A percentile compares a stretch with the other conserved stretches of the same genome.
phyloP scores from a whole-genome alignment of 495 filamentous ascomycete genomes.

The Neurospora sp. region DNA sequence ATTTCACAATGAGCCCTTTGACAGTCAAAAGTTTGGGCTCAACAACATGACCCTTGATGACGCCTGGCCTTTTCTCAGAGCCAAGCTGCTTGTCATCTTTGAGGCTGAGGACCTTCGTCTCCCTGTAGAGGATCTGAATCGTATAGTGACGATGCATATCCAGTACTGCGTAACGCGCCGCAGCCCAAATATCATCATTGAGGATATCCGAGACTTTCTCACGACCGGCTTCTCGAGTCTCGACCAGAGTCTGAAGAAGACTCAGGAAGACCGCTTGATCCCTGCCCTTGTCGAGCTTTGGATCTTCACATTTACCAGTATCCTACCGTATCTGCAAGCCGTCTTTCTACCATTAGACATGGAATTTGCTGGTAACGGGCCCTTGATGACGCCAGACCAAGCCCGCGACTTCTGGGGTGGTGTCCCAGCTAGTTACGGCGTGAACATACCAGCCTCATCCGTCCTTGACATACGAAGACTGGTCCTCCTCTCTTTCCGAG shows the following conservation, averaged over 20 bases:
- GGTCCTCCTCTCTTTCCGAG: conserved; percentile 81
- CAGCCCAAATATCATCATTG: conserved; percentile 56
- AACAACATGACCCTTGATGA: conserved; percentile 81
- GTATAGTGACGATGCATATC: conserved; percentile 68
- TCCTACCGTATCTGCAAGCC: conserved; percentile 91
- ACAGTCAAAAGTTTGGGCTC: conserved; percentile 52
- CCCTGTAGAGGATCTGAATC: conserved; percentile 91
- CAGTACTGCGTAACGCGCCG: conserved; percentile 65
- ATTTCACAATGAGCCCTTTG: conserved; percentile 37
- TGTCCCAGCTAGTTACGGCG: conserved; percentile 27
- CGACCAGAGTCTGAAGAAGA: conserved; percentile 67
- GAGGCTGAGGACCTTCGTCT: conserved; percentile 83
- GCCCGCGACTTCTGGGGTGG: conserved; percentile 83
- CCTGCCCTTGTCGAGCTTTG: conserved; percentile 86
- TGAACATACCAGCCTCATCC: conserved; percentile 28
- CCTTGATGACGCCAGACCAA: conserved; percentile 63
- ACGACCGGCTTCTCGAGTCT: conserved; percentile 73
- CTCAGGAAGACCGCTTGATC: conserved; percentile 75
- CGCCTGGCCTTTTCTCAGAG: conserved; percentile 91
- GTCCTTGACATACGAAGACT: conserved; percentile 81
- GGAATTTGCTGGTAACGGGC: conserved; percentile 80
- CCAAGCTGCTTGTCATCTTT: conserved; percentile 82
- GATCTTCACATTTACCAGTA: conserved; percentile 79
- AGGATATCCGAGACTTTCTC: conserved; percentile 72
- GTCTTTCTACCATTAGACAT: conserved; percentile 91